phyloP scores from a whole-genome alignment of 139 green algal species.

The Picochlorum sp. region DNA sequence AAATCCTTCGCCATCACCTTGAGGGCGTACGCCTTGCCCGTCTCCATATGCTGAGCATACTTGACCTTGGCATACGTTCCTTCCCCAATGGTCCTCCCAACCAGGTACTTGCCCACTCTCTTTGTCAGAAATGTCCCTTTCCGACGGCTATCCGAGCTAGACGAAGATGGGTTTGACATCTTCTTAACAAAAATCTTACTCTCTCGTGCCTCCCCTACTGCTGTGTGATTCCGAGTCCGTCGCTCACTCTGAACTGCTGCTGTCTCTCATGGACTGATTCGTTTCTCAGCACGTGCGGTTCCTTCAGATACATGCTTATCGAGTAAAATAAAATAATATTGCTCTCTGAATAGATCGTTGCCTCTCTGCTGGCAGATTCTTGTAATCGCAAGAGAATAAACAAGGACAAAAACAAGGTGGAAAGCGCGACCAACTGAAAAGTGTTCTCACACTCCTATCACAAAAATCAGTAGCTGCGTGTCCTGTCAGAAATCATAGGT shows the following conservation, averaged over 20 bases:
- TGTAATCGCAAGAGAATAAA: too few species aligned
- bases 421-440: too few species aligned
- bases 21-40: slow-evolving; percentile 47
- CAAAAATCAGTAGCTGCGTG: too few species aligned
- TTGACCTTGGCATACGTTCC: slow-evolving; percentile 66
- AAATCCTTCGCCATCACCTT: slow-evolving; percentile 54
- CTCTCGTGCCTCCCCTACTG: background rate
- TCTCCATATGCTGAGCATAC: slow-evolving; percentile 49
- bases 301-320: background rate
- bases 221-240: background rate
- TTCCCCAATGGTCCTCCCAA: slow-evolving; percentile 64
- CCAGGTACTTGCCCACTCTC: slow-evolving; percentile 40
- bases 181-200: too few species aligned
- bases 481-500: too few species aligned
- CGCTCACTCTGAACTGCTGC: background rate
- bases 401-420: too few species aligned
- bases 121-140: slow-evolving; percentile 12
- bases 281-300: background rate
- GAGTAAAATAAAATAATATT: too few species aligned
- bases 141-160: background rate
- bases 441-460: too few species aligned
- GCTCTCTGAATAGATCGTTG: too few species aligned
- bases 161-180: background rate
- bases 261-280: background rate
- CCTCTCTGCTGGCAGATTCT: too few species aligned